Conservation (phyloP, 2,329 filamentous ascomycete genomes). For the Fusarium fujikuroi region DNA sequence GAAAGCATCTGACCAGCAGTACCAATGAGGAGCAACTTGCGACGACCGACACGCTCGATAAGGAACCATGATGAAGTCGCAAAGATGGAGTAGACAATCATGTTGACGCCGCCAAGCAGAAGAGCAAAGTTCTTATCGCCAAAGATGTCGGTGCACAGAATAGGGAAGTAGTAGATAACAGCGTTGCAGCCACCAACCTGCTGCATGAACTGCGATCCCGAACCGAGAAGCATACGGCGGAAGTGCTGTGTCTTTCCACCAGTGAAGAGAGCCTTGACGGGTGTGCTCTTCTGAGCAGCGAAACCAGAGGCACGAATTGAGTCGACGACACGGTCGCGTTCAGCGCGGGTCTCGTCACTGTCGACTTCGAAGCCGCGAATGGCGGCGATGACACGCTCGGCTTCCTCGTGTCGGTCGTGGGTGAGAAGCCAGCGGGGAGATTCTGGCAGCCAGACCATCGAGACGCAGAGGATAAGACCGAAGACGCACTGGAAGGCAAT, state of each 20-base stretch:
- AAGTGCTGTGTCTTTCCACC: slow-evolving; percentile 73
- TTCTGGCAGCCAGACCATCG: slow-evolving; percentile 60
- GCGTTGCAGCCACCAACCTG: slow-evolving; percentile 69
- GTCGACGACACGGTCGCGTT: slow-evolving; percentile 63
- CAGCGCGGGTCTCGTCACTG: slow-evolving; percentile 65
- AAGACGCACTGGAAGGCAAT: slow-evolving; percentile 57
- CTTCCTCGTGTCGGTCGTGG: slow-evolving; percentile 60
- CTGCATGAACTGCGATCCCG: slow-evolving; percentile 70
- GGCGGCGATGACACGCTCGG: slow-evolving; percentile 44
- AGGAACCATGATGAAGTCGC: slow-evolving; percentile 66
- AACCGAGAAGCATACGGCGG: slow-evolving; percentile 70
- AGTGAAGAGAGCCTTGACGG: slow-evolving; percentile 66
- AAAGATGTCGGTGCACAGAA: slow-evolving; percentile 58
- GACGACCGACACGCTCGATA: slow-evolving; percentile 57
- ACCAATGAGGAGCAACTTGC: slow-evolving; percentile 58
- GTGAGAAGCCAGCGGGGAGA: slow-evolving; percentile 58
- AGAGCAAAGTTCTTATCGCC: slow-evolving; percentile 57
- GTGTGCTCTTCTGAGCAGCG: slow-evolving; percentile 56
- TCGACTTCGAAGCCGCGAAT: slow-evolving; percentile 57
- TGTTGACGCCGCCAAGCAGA: slow-evolving; percentile 61
- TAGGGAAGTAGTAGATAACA: slow-evolving; percentile 70
- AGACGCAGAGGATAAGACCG: slow-evolving; percentile 54
- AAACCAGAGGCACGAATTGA: slow-evolving; percentile 64
- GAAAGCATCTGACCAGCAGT: slow-evolving; percentile 61
- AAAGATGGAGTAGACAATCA: slow-evolving; percentile 67